These are phyloP conservation scores for Vitis hybrid DNA, from an alignment of 177 flowering plant genomes.

Conservation along the genomic window DNA sequence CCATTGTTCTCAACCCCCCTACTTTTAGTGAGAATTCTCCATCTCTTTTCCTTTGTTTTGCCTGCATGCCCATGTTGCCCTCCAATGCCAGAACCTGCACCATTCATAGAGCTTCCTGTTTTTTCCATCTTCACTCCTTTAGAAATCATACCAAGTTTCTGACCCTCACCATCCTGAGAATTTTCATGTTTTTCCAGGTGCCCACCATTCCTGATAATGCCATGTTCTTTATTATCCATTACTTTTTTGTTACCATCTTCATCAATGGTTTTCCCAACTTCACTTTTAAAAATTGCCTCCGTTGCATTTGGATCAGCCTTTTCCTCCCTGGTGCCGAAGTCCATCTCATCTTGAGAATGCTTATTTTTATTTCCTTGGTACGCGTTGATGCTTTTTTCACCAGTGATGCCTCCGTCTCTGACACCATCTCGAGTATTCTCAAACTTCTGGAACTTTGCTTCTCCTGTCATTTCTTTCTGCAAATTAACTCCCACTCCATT, in stretches of 20 bases:
- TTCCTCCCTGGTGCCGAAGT: not conserved
- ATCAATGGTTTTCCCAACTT: not conserved
- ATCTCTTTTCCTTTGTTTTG: constrained; percentile 24
- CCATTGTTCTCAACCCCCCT: constrained; percentile 14
- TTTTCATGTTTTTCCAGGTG: not conserved
- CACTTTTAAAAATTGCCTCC: not conserved
- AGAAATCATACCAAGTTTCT: not conserved
- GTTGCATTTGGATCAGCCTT: constrained; percentile 7
- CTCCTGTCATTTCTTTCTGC: not conserved
- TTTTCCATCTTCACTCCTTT: constrained; percentile 21
- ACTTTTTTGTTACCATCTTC: constrained; percentile 8
- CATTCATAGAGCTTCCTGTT: constrained; percentile 1
- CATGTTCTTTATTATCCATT: constrained; percentile 11
- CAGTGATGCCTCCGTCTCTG: constrained; percentile 3
- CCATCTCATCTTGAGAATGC: not conserved
- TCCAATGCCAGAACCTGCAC: not conserved
- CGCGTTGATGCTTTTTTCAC: constrained; percentile 13
- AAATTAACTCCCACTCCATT: not conserved
- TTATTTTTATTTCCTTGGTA: constrained; percentile 3
- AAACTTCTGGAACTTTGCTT: not conserved
- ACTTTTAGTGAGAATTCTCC: constrained; percentile 21
- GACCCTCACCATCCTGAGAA: constrained; percentile 11
- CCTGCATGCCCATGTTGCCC: constrained; percentile 14
- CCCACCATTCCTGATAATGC: not conserved
- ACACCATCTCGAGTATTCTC: constrained; percentile 4